These are phyloP conservation scores for Rosa rugosa DNA, from an alignment of 306 rosid genomes.

Conservation along the genomic window DNA sequence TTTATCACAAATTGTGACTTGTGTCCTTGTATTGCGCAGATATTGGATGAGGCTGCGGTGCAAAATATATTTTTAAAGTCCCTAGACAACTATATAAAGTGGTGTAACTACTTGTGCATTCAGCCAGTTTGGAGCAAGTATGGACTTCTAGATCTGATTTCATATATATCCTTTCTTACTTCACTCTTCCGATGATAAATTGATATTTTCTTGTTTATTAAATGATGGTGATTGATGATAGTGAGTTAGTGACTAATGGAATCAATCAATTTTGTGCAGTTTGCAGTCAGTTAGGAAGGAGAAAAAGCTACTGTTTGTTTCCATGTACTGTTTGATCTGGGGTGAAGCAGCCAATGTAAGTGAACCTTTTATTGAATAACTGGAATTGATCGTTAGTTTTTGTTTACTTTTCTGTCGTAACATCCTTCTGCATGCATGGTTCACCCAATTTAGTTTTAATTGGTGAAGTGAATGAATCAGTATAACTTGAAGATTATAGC, in stretches of 20 bases:
- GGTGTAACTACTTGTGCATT: constrained; percentile 83
- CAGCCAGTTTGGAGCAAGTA: constrained; percentile 95
- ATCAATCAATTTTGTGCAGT: constrained; percentile 40
- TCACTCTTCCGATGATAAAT: neutral
- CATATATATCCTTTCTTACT: neutral
- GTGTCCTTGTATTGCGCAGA: constrained; percentile 40
- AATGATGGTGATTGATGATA: constrained; percentile 4
- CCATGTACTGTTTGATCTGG: constrained; percentile 91
- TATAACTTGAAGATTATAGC: neutral
- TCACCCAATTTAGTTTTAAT: neutral
- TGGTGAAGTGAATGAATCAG: neutral
- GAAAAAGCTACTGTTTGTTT: constrained; percentile 71
- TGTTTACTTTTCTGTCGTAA: neutral
- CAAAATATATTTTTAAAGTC: constrained; percentile 61
- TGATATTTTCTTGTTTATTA: neutral
- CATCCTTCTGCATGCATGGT: neutral
- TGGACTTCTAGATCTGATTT: constrained; percentile 13
- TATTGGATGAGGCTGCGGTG: constrained; percentile 77
- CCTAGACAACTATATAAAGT: constrained; percentile 80
- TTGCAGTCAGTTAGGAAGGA: constrained; percentile 64
- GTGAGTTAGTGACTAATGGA: constrained; percentile 18
- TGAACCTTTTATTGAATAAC: constrained; percentile 12
- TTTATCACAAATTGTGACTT: neutral
- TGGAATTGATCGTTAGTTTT: constrained; percentile 7
- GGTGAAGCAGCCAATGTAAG: constrained; percentile 97